These are phyloP conservation scores for Parietichytrium sp. DNA, from an alignment of 108 stramenopile species.

Conservation along the genomic window DNA sequence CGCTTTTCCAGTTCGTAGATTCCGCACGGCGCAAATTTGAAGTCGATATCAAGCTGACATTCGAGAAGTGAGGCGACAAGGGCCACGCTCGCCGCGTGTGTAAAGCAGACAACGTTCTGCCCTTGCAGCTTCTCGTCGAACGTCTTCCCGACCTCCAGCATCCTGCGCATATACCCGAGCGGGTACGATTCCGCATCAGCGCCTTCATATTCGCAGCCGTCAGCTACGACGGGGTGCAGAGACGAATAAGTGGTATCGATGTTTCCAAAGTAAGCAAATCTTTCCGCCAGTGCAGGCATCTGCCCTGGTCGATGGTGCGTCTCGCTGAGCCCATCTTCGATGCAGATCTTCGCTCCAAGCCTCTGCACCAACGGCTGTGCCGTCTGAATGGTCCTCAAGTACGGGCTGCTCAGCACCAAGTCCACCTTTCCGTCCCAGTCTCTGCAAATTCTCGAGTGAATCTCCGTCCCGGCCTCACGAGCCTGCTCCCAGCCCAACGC, in stretches of 20 bases:
- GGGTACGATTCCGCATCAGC: neutral
- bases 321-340: constrained; percentile 30
- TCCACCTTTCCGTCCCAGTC: neutral
- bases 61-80: constrained; percentile 8
- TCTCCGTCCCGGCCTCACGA: neutral
- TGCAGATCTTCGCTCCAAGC: neutral
- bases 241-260: neutral
- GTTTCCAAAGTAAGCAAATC: constrained; percentile 26
- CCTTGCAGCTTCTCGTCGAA: neutral
- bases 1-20: constrained; percentile 19
- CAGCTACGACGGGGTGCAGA: neutral
- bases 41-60: neutral
- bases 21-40: constrained; percentile 34
- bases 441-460: neutral
- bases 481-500: neutral
- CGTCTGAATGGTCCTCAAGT: constrained; percentile 3
- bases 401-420: neutral
- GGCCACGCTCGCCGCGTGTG: constrained; percentile 11
- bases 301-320: neutral
- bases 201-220: neutral
- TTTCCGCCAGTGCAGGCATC: neutral
- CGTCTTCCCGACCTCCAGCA: neutral
- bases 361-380: constrained; percentile 6
- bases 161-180: constrained; percentile 1
- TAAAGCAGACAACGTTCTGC: neutral